Evolutionary conservation across 2,329 filamentous ascomycete genomes (phyloP), one percentile per base, ranked within the genome.

Genomic region (Aspergillus tubingensis): DNA sequence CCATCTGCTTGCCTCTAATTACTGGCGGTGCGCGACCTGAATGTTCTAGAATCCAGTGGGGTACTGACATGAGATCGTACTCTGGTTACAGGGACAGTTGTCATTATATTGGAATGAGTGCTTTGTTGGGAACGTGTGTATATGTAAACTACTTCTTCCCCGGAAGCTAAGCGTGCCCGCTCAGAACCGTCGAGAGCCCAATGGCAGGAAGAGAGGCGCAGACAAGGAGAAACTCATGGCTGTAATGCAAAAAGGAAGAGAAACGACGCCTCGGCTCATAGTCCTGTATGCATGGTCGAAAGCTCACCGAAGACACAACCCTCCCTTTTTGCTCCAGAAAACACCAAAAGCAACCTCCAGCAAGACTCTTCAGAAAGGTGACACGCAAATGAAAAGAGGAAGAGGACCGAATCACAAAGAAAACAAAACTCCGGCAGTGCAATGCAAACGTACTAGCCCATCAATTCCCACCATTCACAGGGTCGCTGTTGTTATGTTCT

Each of bases 401-500:
- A 30, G 59, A 65, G 25, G 36, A 32, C 21, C 32, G n/a, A 52
- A 25, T 7, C 19, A 54, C 56, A 51, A 48, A 55, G 60, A 56
- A 52, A 25, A 47, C 23, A 55, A 58, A 54, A 58, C 60, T 58
- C 53, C 57, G 41, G 41, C 17, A 21, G 47, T 63, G 61, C 52
- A 48, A 63, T 59, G 50, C 53, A 55, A 63, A 59, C 64, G 59
- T 62, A 27, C 25, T 27, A 39, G 61, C 65, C 66, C 64, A 67
- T 61, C 60, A 67, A 62, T 60, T 52, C 21, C 52, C 59, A 39
- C 63, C 65, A 58, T 69, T 71, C 43, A 67, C 62, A 58, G 66
- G 52, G 48, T 73, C 72, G 50, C 72, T 69, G 58, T 73, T 72
- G 50, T 72, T 69, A 57, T 55, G 43, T n/a, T 79, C 75, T 67